These are phyloP conservation scores for Paspalum vaginatum DNA, from an alignment of 176 grass and related monocot species.

Conservation along the genomic window DNA sequence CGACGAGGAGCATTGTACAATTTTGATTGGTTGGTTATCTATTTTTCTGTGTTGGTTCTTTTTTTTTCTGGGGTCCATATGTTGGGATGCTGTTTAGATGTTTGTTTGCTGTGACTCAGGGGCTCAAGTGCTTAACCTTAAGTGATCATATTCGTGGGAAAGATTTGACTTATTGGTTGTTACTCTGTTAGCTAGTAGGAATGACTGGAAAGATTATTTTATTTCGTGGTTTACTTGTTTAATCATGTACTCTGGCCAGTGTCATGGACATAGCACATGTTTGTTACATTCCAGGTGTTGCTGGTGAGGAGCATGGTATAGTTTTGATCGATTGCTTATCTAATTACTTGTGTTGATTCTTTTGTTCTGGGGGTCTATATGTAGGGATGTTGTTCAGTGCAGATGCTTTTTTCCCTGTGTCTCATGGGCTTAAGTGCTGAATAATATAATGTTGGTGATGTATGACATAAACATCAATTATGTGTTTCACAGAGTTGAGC, in stretches of 20 bases:
- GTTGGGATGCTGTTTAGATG: no score
- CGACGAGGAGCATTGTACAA: no score
- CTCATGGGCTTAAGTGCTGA: neutral
- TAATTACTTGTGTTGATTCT: neutral
- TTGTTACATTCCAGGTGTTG: neutral
- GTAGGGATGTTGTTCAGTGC: neutral
- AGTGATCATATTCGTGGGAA: no score
- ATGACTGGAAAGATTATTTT: neutral
- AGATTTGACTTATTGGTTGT: no score
- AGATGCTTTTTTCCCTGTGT: neutral
- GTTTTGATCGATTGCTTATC: neutral
- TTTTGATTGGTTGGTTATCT: no score
- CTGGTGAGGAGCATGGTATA: no score
- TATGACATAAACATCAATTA: neutral
- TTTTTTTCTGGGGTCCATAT: no score
- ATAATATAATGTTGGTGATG: neutral
- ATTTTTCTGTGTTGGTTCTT: no score
- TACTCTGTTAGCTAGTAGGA: neutral
- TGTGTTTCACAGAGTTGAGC: neutral
- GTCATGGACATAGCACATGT: neutral
- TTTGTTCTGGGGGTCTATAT: neutral
- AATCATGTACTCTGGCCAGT: neutral
- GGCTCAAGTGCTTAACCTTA: no score
- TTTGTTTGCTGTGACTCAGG: no score
- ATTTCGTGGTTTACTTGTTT: neutral